Evolutionary conservation across 495 filamentous ascomycete species (phyloP), one percentile per base, ranked within the genome.

Genomic region (Trichoderma erinaceum): DNA sequence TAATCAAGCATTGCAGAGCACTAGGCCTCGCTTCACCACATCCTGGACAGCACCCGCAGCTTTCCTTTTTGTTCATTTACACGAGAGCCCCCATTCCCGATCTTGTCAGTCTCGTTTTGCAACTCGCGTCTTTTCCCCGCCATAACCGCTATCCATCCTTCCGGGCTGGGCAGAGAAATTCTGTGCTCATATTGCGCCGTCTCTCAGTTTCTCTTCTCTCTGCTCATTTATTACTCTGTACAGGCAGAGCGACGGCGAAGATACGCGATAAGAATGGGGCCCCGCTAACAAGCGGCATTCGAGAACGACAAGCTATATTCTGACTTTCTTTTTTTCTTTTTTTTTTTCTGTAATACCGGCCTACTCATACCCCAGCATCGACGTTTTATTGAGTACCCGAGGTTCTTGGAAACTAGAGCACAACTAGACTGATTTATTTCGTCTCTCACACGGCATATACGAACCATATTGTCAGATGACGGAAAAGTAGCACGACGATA

Each of bases 21-120:
- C 56, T 61, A 61, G 56, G 6, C 56, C 56, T 61, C 56, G 56
- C 56, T 61, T 61, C 56, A 32, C 25, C 27, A 15, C 23, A 32
- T 61, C 56, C 56, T 21, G 29, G 27, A 15, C 23, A 25, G 56
- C n/a, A 61, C 56, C 27, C 56, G 56, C 56, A 32, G 56, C 10
- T 61, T 38, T 38, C 35, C 29, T 29, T 38, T 61, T 61, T 32
- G 56, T 61, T 61, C 27, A 61, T 61, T 52, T 61, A 61, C 56
- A 61, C 27, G 56, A 61, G 27, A 61, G 56, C 56, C 56, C 56
- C 56, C 56, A 32, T 61, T 61, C 56, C 56, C 56, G 56, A 61
- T 61, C 56, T 61, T 61, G 56, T 23, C 29, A 29, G 56, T 61
- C 56, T 27, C 56, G 27, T 61, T 32, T 61, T 12, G 11, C 12